Percentiles rank a stretch among this genome's conserved stretches.
phyloP scores from a whole-genome alignment of 1,284 basidiomycete genomes.

The Ceratobasidium sp. region DNA sequence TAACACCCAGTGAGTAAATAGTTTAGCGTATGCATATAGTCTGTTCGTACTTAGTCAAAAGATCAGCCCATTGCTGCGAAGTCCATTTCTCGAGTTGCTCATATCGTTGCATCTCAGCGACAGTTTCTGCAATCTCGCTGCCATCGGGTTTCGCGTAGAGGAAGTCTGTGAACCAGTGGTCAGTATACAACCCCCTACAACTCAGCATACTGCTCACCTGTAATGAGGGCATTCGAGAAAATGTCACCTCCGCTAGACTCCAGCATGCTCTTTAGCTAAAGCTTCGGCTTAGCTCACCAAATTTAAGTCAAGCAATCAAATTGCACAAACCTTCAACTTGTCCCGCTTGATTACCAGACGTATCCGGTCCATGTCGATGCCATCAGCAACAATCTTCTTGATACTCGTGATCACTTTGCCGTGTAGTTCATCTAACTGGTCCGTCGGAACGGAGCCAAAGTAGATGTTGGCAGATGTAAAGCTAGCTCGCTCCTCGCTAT shows the following conservation, averaged over 20 bases:
- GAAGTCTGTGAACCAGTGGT: constrained; percentile 66
- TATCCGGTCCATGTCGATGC: constrained; percentile 94
- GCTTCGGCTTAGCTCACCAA: neutral
- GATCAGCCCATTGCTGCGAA: constrained; percentile 77
- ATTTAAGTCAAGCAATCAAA: neutral
- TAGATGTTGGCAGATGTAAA: constrained; percentile 80
- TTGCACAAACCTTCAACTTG: constrained; percentile 74
- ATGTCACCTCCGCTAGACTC: constrained; percentile 81
- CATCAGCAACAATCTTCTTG: constrained; percentile 74
- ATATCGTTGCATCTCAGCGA: constrained; percentile 86
- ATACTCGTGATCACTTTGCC: constrained; percentile 77
- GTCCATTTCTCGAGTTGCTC: constrained; percentile 75
- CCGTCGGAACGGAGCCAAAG: constrained; percentile 85
- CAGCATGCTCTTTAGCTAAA: constrained; percentile 76
- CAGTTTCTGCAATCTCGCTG: constrained; percentile 74
- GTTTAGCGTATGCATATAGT: constrained; percentile 35
- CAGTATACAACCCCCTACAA: constrained; percentile 2
- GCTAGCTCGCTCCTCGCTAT: constrained; percentile 80
- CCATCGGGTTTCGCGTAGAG: constrained; percentile 89
- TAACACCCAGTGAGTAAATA: constrained; percentile 30
- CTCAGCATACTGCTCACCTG: constrained; percentile 48
- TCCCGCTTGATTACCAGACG: constrained; percentile 86
- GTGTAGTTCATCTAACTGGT: constrained; percentile 79
- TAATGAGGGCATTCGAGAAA: constrained; percentile 78
- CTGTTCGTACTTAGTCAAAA: constrained; percentile 77